Percentiles rank a stretch among this genome's conserved stretches.
Conservation (phyloP, 2,329 filamentous ascomycete species). For the Bipolaris sorokiniana region DNA sequence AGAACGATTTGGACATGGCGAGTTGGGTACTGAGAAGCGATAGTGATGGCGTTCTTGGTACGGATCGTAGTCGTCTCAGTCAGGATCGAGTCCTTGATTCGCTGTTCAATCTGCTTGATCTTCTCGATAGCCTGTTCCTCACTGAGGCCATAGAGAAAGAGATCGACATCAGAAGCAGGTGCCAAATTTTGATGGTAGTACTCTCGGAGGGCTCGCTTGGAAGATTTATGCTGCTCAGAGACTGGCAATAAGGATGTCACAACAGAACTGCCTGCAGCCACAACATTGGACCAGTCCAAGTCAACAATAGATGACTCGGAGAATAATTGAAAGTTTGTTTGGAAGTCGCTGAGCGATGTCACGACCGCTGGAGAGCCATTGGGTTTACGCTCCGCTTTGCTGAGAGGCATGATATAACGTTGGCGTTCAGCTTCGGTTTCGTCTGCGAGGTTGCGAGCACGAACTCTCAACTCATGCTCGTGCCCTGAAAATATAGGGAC, state of each 20-base stretch:
- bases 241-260: constrained; percentile 76
- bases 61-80: constrained; percentile 84
- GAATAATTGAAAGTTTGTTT: constrained; percentile 80
- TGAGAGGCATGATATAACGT: constrained; percentile 72
- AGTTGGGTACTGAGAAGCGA: constrained; percentile 81
- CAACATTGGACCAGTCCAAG: constrained; percentile 81
- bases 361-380: constrained; percentile 73
- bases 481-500: constrained; percentile 67
- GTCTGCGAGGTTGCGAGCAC: constrained; percentile 63
- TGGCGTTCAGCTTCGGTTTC: constrained; percentile 68
- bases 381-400: constrained; percentile 64
- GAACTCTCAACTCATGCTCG: constrained; percentile 64
- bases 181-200: constrained; percentile 85
- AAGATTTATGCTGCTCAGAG: constrained; percentile 57
- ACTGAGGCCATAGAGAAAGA: constrained; percentile 81
- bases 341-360: constrained; percentile 70
- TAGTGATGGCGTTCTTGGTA: constrained; percentile 87
- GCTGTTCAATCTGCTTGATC: constrained; percentile 79
- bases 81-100: constrained; percentile 77
- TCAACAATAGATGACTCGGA: constrained; percentile 78
- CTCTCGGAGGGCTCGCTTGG: constrained; percentile 51
- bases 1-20: constrained; percentile 87
- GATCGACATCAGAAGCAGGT: constrained; percentile 83
- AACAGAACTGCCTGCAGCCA: constrained; percentile 81
- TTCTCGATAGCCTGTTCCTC: constrained; percentile 81